A percentile compares a stretch with the other conserved stretches of the same genome.
phyloP scores from a whole-genome alignment of 331 rosid genomes.

The Rosa hybrid region DNA sequence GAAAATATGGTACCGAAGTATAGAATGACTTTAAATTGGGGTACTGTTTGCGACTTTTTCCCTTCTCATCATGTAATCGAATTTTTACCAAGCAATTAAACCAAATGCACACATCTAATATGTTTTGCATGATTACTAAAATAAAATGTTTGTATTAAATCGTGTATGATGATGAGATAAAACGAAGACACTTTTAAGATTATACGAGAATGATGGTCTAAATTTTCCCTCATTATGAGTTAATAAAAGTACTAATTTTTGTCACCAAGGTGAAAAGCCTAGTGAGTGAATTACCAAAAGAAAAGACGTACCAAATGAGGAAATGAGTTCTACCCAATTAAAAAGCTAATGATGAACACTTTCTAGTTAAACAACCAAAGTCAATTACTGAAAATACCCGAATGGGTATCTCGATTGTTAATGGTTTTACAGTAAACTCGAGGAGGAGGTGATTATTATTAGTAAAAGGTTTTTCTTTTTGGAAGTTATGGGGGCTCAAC shows the following conservation, averaged over 20 bases:
- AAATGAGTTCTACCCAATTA: neutral
- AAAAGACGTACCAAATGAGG: neutral
- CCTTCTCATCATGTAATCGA: too few species aligned
- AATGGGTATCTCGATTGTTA: neutral
- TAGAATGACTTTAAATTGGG: too few species aligned
- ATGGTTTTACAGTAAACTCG: neutral
- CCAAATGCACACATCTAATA: too few species aligned
- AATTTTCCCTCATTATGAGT: neutral
- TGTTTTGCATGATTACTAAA: neutral
- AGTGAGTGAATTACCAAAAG: neutral
- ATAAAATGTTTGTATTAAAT: too few species aligned
- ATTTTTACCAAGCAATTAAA: too few species aligned
- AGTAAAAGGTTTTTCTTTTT: neutral
- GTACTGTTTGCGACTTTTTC: too few species aligned
- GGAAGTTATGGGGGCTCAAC: neutral
- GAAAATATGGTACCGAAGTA: too few species aligned
- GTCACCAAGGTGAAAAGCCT: neutral
- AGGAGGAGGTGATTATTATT: neutral
- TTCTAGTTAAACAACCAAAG: neutral
- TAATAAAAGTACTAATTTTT: too few species aligned
- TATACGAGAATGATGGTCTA: neutral
- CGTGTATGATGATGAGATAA: too few species aligned
- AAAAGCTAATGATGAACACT: constrained; percentile 3
- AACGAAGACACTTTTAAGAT: too few species aligned
- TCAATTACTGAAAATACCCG: neutral